A percentile compares a stretch with the other conserved stretches of the same genome.
These are phyloP conservation scores for Gastrodia elata DNA, from an alignment of 106 monocot genomes.

Conservation along the genomic window DNA sequence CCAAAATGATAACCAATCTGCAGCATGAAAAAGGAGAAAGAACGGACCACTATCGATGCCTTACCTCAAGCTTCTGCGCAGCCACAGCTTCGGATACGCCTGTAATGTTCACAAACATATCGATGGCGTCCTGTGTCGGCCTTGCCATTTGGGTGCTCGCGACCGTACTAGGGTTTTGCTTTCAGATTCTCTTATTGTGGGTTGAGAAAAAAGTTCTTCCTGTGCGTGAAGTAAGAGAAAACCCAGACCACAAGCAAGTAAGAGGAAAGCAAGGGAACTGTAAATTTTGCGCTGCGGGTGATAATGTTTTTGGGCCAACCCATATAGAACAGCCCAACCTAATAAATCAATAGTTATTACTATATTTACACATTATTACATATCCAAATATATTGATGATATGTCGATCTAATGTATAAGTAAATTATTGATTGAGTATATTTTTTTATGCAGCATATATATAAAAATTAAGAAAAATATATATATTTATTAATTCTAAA, in stretches of 20 bases:
- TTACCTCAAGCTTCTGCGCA: conserved; percentile 50
- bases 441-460: too few species aligned
- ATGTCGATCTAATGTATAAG: too few species aligned
- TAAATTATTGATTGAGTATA: too few species aligned
- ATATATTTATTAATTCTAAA: too few species aligned
- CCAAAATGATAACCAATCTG: not conserved
- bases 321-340: too few species aligned
- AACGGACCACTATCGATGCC: not conserved
- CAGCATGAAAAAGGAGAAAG: not conserved
- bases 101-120: conserved; percentile 58
- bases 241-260: not conserved
- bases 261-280: not conserved
- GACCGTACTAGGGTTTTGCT: not conserved
- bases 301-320: not conserved
- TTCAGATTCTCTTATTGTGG: not conserved
- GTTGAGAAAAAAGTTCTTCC: not conserved
- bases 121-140: conserved; percentile 53
- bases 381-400: too few species aligned
- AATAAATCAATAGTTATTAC: too few species aligned
- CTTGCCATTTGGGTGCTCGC: conserved; percentile 29
- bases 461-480: too few species aligned
- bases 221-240: too few species aligned
- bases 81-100: conserved; percentile 46
- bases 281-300: not conserved
- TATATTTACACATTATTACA: too few species aligned